A percentile compares a stretch with the other conserved stretches of the same genome.
Conservation (phyloP, 1,284 basidiomycete species). For the Stereum hirsutum region DNA sequence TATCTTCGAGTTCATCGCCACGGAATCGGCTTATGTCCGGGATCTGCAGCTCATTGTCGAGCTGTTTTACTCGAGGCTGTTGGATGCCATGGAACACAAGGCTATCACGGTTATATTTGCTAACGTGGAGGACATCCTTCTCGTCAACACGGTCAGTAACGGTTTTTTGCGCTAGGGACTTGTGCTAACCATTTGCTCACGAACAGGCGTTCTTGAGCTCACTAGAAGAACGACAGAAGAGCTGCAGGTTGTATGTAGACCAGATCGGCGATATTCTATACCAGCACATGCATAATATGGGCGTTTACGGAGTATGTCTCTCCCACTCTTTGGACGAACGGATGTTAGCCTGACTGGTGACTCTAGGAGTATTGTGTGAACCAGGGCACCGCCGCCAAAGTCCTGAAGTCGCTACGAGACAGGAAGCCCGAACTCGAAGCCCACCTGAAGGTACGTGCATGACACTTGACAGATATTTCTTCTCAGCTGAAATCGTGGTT, state of each 20-base stretch:
- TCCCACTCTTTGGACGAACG: background rate
- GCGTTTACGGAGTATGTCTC: constrained; percentile 61
- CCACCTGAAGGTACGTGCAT: constrained; percentile 53
- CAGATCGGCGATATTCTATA: constrained; percentile 80
- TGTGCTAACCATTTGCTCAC: constrained; percentile 7
- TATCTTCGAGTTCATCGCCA: constrained; percentile 88
- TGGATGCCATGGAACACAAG: constrained; percentile 68
- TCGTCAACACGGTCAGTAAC: constrained; percentile 67
- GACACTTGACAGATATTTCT: background rate
- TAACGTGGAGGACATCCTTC: constrained; percentile 85
- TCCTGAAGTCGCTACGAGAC: constrained; percentile 68
- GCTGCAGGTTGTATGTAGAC: constrained; percentile 85
- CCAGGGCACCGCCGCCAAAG: constrained; percentile 72
- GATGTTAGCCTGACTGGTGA: background rate
- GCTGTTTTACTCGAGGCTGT: constrained; percentile 78
- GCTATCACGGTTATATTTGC: constrained; percentile 83
- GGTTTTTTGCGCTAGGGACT: too few relatives aligned
- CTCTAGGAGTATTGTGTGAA: constrained; percentile 85
- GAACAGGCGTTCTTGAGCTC: constrained; percentile 70
- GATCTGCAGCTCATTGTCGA: constrained; percentile 87
- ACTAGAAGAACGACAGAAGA: constrained; percentile 85
- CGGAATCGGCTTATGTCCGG: constrained; percentile 81
- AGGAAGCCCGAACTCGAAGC: constrained; percentile 55
- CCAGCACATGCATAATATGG: constrained; percentile 68
- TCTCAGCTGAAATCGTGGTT: constrained; percentile 2